Base-by-base conservation (phyloP, 805 yeast species). In the Phaffomyces opuntiae region DNA sequence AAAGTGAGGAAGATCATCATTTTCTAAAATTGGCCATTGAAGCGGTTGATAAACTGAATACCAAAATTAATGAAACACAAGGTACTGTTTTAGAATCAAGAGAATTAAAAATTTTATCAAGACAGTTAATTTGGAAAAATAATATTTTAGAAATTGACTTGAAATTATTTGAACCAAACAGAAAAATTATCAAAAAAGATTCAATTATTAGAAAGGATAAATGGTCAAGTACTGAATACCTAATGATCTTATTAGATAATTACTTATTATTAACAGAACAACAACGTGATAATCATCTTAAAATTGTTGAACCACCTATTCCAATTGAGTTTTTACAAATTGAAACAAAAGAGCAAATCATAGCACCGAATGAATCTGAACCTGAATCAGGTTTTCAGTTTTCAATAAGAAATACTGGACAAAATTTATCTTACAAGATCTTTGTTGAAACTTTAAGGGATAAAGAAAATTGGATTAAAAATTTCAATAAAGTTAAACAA, bases 211-310 rank as follows among this genome's bases (percentile, higher is more conserved):
- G 83, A 45, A 78, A 81, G 48, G 93, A 83, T 41, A 66, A 80
- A 54, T 77, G 80, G 68, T 66, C 80, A 29, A 82, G 81, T 36
- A 71, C 84, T 36, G 65, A 69, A 8, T 67, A 73, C 0, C 63
- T 69, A 1, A 54, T 84, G 24, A 76, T 86, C 17, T 63, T 87
- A 27, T 63, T 87, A 43, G 95, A 87, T 57, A 85, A 87, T 55
- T 85, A 72, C 53, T 63, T 87, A 38, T 57, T 87, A 31, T 73
- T 87, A 1, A 81, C 87, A 1, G 82, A 87, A 36, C 71, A 70
- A 40, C 61, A 74, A 3, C 67, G 68, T 9, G 74, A 72, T 39
- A 63, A 55, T 34, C 54, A 53, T 16, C 70, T 59, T 39, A 71
- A 70, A 51, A 71, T 81, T 0, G 57, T 69, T 11, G 87, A 80